Base-by-base conservation (phyloP, 345 rosid genomes). In the Chamaenerion angustifolium region DNA sequence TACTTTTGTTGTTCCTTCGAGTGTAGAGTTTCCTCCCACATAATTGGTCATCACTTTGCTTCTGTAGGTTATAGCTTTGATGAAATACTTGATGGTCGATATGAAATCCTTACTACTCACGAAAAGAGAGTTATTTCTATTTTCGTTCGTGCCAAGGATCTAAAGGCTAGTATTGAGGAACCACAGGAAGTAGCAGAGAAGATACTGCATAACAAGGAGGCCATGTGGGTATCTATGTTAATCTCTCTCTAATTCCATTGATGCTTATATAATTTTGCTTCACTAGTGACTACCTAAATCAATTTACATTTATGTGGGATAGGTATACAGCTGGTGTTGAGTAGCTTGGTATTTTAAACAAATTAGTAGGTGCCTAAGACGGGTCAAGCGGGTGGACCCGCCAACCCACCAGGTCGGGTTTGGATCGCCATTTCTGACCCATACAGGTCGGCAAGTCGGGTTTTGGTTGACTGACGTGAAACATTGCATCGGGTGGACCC, bases 121-220 rank as follows among this genome's bases (percentile, higher is more conserved):
- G 99, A 97, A 16, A 88, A 88, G 73, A 95, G 97, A 58, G 95
- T 93, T 45, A 88, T 93, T 62, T 93, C 99, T 11, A 83, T 82
- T 16, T 97, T 93, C 18, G 92, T 93, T 43, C 97, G 95, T 40
- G 95, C 94, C 1, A 93, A 71, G 70, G 97, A 93, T 68, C 65
- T 83, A 45, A 85, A 83, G 62, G 85, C 75, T 64, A 76, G 92
- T 55, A 55, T 43, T 57, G 77, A 63, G 54, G 88, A 78, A 48
- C 83, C 85, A 35, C 88, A 93, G 54, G 95, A 77, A 62, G 95
- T 93, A 64, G 97, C 99, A 57, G 85, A 85, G 49, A 93, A 93
- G 69, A 93, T 88, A 43, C 78, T 88, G 53, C 97, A 94, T 16
- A 93, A 79, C 65, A 93, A 93, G 61, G 97, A 93, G 68, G 84